These are phyloP conservation scores for Plectosphaerella cucumerina DNA, from an alignment of 2,329 filamentous ascomycete species.

Conservation along the genomic window DNA sequence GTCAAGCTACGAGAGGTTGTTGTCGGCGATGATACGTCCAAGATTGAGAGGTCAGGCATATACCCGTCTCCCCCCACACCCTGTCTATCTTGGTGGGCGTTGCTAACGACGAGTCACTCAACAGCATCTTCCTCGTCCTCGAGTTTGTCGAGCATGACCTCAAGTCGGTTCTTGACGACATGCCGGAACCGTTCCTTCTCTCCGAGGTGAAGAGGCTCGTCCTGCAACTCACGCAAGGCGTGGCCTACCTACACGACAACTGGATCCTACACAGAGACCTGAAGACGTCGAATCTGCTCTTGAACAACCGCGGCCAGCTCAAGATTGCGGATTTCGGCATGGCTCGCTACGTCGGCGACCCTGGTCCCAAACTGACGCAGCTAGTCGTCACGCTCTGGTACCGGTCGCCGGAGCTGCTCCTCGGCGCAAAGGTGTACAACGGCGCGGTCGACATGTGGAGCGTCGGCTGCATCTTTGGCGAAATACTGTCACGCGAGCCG, in stretches of 20 bases:
- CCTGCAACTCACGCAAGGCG: conserved; percentile 73
- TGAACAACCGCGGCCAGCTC: conserved; percentile 91
- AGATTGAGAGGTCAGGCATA: conserved; percentile 45
- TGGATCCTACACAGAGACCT: conserved; percentile 93
- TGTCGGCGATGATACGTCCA: conserved; percentile 57
- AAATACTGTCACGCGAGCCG: conserved; percentile 79
- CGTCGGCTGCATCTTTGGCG: conserved; percentile 91
- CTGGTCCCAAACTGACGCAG: conserved; percentile 75
- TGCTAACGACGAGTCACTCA: conserved; percentile 24
- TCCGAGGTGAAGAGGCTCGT: conserved; percentile 92
- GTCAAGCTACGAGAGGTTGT: conserved; percentile 82
- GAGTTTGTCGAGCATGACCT: conserved; percentile 98
- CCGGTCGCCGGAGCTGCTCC: conserved; percentile 81
- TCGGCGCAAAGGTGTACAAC: conserved; percentile 74
- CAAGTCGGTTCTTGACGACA: conserved; percentile 86
- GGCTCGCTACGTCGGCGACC: conserved; percentile 83
- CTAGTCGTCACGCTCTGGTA: conserved; percentile 98
- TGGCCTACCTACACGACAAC: conserved; percentile 80
- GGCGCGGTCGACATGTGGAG: conserved; percentile 90
- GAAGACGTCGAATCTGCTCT: conserved; percentile 88
- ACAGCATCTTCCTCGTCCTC: conserved; percentile 86
- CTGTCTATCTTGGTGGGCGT: background rate
- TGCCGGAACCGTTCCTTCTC: conserved; percentile 88
- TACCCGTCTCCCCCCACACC: background rate
- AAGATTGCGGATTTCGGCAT: conserved; percentile 98